Percentiles rank a stretch among this genome's conserved stretches.
Evolutionary conservation across 2,329 filamentous ascomycete genomes (phyloP).

Genomic region (Cryoendolithus antarcticus): DNA sequence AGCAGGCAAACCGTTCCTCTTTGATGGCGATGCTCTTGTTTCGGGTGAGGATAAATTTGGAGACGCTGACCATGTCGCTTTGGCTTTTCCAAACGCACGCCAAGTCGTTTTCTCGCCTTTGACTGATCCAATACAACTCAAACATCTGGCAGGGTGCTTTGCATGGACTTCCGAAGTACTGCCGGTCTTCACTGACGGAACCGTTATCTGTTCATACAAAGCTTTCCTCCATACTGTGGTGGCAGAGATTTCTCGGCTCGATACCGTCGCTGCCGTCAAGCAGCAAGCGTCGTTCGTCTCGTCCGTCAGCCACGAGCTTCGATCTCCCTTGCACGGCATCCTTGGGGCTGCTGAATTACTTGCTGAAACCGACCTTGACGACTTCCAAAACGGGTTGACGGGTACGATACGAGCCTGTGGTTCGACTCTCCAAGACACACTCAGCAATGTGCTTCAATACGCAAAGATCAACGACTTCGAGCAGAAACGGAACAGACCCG

Average conservation of each 20-base stretch:
- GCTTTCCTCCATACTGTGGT: constrained; percentile 30
- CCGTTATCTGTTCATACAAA: constrained; percentile 29
- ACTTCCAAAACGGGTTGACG: constrained; percentile 31
- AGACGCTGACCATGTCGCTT: background rate
- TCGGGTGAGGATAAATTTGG: background rate
- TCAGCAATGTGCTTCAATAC: constrained; percentile 29
- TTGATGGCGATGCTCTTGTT: too few species aligned
- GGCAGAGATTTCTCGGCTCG: constrained; percentile 26
- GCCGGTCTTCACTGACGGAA: constrained; percentile 26
- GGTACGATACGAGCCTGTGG: constrained; percentile 38
- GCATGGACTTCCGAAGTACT: constrained; percentile 34
- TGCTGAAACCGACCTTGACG: constrained; percentile 29
- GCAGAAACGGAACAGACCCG: constrained; percentile 15
- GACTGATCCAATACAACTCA: too few species aligned
- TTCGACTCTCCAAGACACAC: constrained; percentile 35
- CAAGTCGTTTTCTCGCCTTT: background rate
- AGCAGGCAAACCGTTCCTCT: too few species aligned
- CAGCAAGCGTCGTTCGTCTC: constrained; percentile 39
- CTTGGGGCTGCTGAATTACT: constrained; percentile 37
- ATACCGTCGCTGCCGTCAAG: constrained; percentile 29
- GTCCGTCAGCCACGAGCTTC: constrained; percentile 39
- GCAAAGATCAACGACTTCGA: constrained; percentile 32
- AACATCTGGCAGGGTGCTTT: constrained; percentile 34
- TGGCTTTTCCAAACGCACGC: background rate
- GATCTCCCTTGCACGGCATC: constrained; percentile 34